These are phyloP conservation scores for Didymella keratinophila DNA, from an alignment of 2,329 filamentous ascomycete species.

Conservation along the genomic window DNA sequence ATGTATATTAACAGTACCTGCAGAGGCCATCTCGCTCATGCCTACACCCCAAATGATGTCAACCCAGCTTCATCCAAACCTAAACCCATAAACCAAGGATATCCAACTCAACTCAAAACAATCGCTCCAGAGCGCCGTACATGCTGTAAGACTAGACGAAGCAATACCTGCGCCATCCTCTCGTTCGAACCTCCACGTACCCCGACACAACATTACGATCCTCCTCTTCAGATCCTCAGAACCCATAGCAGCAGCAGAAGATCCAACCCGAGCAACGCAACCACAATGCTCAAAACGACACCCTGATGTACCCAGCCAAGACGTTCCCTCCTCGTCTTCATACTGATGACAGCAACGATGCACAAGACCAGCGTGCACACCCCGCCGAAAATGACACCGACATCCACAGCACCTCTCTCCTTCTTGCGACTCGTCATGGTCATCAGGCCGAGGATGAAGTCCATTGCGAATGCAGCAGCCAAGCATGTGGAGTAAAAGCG, in stretches of 20 bases:
- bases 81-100: slow-evolving; percentile 1
- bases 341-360: slow-evolving; percentile 41
- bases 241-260: slow-evolving; percentile 44
- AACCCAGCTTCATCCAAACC: not conserved
- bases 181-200: not conserved
- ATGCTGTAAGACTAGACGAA: slow-evolving; percentile 8
- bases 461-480: slow-evolving; percentile 67
- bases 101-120: slow-evolving; percentile 3
- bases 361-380: slow-evolving; percentile 65
- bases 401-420: slow-evolving; percentile 74
- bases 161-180: not conserved
- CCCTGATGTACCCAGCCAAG: slow-evolving; percentile 46
- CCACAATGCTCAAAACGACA: slow-evolving; percentile 35
- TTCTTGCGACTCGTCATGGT: slow-evolving; percentile 73
- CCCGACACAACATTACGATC: not conserved
- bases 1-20: slow-evolving; percentile 1
- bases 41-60: not conserved
- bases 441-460: slow-evolving; percentile 70
- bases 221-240: slow-evolving; percentile 25
- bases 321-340: slow-evolving; percentile 41
- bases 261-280: slow-evolving; percentile 39
- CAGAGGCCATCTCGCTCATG: not conserved
- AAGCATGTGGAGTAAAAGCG: slow-evolving; percentile 61
- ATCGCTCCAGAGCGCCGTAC: slow-evolving; percentile 13
- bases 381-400: slow-evolving; percentile 73